phyloP scores from a whole-genome alignment of 108 stramenopile species.

The Fistulifera solaris region DNA sequence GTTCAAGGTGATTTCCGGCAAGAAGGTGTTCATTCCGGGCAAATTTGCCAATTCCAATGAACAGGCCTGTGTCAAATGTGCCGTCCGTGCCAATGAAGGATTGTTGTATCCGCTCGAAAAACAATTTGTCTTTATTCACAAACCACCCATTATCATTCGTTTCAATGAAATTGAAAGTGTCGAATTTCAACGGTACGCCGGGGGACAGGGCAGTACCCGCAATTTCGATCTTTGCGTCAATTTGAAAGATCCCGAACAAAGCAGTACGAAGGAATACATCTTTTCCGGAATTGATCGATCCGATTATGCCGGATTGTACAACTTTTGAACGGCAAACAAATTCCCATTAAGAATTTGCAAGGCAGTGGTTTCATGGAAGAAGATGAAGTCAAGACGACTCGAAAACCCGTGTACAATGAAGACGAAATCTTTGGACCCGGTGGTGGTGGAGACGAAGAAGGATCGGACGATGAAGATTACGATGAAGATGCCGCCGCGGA shows the following conservation, averaged over 20 bases:
- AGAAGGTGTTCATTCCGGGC: constrained; percentile 94
- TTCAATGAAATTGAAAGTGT: constrained; percentile 95
- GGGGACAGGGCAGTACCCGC: constrained; percentile 81
- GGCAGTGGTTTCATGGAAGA: constrained; percentile 18
- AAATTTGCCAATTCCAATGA: constrained; percentile 86
- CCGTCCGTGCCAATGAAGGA: constrained; percentile 91
- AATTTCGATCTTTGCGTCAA: constrained; percentile 89
- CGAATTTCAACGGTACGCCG: constrained; percentile 93
- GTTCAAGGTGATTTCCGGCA: constrained; percentile 94
- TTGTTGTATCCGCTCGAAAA: constrained; percentile 96
- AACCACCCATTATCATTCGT: constrained; percentile 94
- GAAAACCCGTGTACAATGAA: constrained; percentile 54
- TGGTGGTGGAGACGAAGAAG: constrained; percentile 37
- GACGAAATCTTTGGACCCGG: constrained; percentile 52
- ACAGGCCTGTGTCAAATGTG: constrained; percentile 81
- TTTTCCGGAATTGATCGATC: constrained; percentile 85
- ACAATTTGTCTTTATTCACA: constrained; percentile 99
- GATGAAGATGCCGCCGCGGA: constrained; percentile 45
- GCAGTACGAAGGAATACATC: constrained; percentile 57
- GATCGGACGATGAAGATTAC: constrained; percentile 52
- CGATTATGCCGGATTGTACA: constrained; percentile 77
- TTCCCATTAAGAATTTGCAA: constrained; percentile 89
- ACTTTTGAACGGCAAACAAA: constrained; percentile 82
- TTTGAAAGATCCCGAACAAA: constrained; percentile 39
- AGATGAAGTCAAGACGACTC: constrained; percentile 14